Evolutionary conservation across 1,284 basidiomycete genomes (phyloP).

Genomic region (Microbotryum scabiosae): DNA sequence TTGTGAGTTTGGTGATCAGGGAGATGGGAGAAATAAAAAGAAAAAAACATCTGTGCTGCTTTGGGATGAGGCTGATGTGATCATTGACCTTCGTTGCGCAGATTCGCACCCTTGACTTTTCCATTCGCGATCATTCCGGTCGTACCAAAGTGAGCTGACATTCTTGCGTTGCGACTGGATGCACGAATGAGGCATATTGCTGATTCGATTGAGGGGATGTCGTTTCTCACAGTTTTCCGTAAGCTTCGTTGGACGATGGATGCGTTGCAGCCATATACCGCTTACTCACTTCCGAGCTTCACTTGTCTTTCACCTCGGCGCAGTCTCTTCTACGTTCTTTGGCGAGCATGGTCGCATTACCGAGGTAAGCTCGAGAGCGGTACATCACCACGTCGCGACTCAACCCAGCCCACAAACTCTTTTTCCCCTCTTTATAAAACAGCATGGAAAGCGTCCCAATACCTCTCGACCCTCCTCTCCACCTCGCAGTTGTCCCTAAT

Average conservation of each 20-base stretch:
- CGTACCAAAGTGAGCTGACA: slow-evolving; percentile 42
- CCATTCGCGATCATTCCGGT: slow-evolving; percentile 46
- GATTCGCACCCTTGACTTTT: slow-evolving; percentile 26
- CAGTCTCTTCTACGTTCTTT: slow-evolving; percentile 44
- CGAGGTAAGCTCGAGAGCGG: slow-evolving; percentile 37
- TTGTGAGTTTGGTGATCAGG: slow-evolving; percentile 16
- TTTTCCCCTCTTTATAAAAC: neutral
- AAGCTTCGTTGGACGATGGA: neutral
- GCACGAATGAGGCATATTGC: too few relatives aligned
- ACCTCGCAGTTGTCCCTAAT: slow-evolving; percentile 21
- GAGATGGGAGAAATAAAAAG: too few relatives aligned
- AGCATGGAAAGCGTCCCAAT: slow-evolving; percentile 30
- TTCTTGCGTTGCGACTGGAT: neutral
- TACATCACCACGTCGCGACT: neutral
- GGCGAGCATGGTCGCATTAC: slow-evolving; percentile 46
- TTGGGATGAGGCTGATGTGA: neutral
- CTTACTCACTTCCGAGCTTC: too few relatives aligned
- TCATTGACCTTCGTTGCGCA: neutral
- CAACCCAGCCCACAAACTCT: slow-evolving; percentile 10
- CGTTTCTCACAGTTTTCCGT: slow-evolving; percentile 14
- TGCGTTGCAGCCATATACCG: too few relatives aligned
- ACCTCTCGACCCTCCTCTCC: slow-evolving; percentile 31
- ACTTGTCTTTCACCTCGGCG: slow-evolving; percentile 22
- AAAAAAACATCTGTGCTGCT: neutral
- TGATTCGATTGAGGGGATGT: too few relatives aligned